Evolutionary conservation across 148 eudicot species (phyloP), one percentile per base, ranked within the genome.

Genomic region (Vaccinium darrowii): DNA sequence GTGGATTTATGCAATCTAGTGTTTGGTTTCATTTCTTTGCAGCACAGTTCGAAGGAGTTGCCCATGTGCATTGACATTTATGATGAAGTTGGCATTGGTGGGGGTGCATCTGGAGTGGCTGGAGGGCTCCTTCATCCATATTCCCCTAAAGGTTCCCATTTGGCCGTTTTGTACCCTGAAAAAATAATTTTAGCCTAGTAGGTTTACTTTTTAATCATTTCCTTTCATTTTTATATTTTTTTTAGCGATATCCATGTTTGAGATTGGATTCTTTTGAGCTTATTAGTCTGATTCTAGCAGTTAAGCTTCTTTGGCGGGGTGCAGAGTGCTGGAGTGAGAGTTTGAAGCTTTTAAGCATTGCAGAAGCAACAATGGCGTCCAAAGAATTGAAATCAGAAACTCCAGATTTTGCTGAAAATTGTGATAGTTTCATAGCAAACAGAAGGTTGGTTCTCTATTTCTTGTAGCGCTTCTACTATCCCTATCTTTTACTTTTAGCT

Each of bases 121-220:
- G 99, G 99, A 52, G 99, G 99, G 49, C 99, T 97, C 73, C 89
- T 97, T 78, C 99, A 97, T 85, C 99, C 99, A 33, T 97, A 97
- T 89, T 91, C 98, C 43, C 99, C 99, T 58, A 97, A 97, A 92
- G 98, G 99, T 94, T 79, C 73, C 39, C 16, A 18, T 79, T 7
- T 77, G 12, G 74, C 67, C 52, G 25, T 7, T 43, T n/a, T 23
- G 23, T 67, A 15, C 60, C 5, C 16, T 25, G 23, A 27, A n/a
- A n/a, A 72, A 11, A 36, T 54, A 13, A 2, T 53, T 9, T 36
- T 72, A 56, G 33, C 63, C 18, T 21, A 14, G 4, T 75, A 50
- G n/a, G n/a, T 47, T 73, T 14, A 21, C 30, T 3, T 8, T 51
- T 30, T 85, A 19, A 27, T 1, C 67, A 25, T 30, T 79, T 77